Evolutionary conservation across 2,329 filamentous ascomycete species (phyloP).

Genomic region (Coniella vitis): DNA sequence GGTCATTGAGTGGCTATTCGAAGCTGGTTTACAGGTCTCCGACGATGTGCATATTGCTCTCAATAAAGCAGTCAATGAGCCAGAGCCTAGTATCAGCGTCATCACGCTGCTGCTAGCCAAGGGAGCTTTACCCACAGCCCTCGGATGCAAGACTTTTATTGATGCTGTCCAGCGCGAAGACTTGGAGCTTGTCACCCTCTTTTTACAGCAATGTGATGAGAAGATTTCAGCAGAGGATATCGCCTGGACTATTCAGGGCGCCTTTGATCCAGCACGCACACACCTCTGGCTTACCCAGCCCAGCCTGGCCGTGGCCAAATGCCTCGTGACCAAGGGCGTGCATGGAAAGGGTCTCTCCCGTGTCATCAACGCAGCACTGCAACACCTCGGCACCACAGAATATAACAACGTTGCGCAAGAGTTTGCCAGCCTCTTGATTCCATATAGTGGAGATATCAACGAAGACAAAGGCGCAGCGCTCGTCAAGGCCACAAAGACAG

Average conservation of each 20-base stretch:
- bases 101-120: conserved; percentile 42
- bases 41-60: conserved; percentile 46
- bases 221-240: conserved; percentile 37
- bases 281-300: conserved; percentile 39
- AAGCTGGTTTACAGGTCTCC: conserved; percentile 39
- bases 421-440: conserved; percentile 38
- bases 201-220: conserved; percentile 28
- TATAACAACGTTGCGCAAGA: conserved; percentile 33
- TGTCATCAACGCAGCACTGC: conserved; percentile 40
- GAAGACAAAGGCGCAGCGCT: conserved; percentile 46
- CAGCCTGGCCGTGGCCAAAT: conserved; percentile 39
- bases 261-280: conserved; percentile 35
- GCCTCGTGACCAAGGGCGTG: conserved; percentile 44
- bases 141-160: conserved; percentile 45
- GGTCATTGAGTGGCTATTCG: conserved; percentile 43
- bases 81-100: conserved; percentile 40
- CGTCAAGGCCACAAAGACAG: conserved; percentile 45
- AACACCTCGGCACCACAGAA: conserved; percentile 30
- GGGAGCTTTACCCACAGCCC: conserved; percentile 45
- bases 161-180: conserved; percentile 38
- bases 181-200: conserved; percentile 31
- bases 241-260: conserved; percentile 36
- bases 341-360: conserved; percentile 37
- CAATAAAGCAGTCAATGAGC: conserved; percentile 46
- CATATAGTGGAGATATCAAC: conserved; percentile 39